Evolutionary conservation across 345 rosid species (phyloP).

Genomic region (Abelmoschus esculentus): DNA sequence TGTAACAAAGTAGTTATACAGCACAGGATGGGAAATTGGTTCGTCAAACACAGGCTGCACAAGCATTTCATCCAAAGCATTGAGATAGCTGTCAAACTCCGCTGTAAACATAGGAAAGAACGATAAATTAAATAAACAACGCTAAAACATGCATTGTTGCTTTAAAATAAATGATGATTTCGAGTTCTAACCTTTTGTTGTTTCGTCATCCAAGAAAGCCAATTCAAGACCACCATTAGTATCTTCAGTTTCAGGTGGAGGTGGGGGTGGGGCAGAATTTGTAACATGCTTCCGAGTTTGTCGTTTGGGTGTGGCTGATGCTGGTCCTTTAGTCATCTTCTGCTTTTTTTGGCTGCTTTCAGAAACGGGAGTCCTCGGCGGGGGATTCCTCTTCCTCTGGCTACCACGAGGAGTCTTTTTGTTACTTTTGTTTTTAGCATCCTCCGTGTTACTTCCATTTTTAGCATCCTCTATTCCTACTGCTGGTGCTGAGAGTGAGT

Average conservation of each 20-base stretch:
- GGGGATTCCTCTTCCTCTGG: slow-evolving; percentile 7
- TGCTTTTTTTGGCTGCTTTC: background rate
- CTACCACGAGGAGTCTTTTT: slow-evolving; percentile 8
- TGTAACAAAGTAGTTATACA: slow-evolving; percentile 13
- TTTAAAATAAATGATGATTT: background rate
- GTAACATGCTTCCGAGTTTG: slow-evolving; percentile 26
- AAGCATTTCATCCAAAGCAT: slow-evolving; percentile 49
- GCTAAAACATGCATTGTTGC: background rate
- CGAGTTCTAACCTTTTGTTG: slow-evolving; percentile 3
- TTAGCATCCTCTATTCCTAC: background rate
- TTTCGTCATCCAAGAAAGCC: slow-evolving; percentile 8
- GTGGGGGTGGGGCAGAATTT: background rate
- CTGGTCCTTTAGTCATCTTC: background rate
- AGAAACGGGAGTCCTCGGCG: background rate
- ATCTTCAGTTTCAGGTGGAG: background rate
- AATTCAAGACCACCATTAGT: background rate
- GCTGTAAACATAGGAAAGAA: slow-evolving; percentile 14
- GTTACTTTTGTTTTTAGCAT: background rate
- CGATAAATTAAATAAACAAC: background rate
- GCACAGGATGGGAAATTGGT: slow-evolving; percentile 6
- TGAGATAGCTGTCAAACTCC: slow-evolving; percentile 59
- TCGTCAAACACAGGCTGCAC: slow-evolving; percentile 31
- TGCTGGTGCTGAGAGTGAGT: background rate
- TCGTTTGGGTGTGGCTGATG: slow-evolving; percentile 14
- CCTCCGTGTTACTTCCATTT: background rate